phyloP scores from a whole-genome alignment of 495 filamentous ascomycete genomes.

The Penicillium riverlandense region DNA sequence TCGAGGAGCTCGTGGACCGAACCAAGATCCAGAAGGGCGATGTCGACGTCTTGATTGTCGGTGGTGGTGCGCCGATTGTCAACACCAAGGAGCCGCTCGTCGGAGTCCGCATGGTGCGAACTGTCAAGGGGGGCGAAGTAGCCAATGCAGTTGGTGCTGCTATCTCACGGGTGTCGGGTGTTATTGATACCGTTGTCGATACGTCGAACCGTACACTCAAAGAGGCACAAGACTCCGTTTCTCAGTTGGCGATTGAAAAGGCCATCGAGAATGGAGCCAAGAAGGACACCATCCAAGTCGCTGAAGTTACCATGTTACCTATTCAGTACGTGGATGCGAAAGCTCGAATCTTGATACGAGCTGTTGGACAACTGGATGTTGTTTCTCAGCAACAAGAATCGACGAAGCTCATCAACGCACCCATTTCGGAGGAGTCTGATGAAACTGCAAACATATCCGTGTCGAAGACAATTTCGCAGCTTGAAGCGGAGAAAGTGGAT shows the following conservation, averaged over 20 bases:
- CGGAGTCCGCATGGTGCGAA: conserved; percentile 11
- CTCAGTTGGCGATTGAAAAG: conserved; percentile 26
- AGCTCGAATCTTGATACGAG: conserved; percentile 24
- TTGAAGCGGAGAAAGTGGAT: neutral
- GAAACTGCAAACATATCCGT: no score
- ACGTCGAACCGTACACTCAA: conserved; percentile 27
- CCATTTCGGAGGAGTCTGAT: neutral
- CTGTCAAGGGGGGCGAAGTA: conserved; percentile 25
- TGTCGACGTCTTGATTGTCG: conserved; percentile 19
- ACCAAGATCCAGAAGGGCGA: conserved; percentile 27
- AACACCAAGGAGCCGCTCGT: conserved; percentile 9
- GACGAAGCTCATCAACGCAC: neutral
- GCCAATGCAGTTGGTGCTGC: conserved; percentile 54
- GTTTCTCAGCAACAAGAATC: neutral
- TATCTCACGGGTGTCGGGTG: conserved; percentile 25
- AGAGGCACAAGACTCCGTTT: conserved; percentile 25
- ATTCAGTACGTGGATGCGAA: conserved; percentile 31
- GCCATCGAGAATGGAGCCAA: conserved; percentile 32
- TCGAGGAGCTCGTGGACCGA: conserved; percentile 14
- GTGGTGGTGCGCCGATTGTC: conserved; percentile 18
- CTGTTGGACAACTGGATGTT: conserved; percentile 20
- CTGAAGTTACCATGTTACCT: conserved; percentile 25
- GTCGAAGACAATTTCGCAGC: no score
- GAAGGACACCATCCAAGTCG: conserved; percentile 20
- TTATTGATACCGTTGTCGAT: conserved; percentile 35